These are phyloP conservation scores for Agarophyton chilense DNA, from an alignment of 23 red algal species.

Conservation along the genomic window DNA sequence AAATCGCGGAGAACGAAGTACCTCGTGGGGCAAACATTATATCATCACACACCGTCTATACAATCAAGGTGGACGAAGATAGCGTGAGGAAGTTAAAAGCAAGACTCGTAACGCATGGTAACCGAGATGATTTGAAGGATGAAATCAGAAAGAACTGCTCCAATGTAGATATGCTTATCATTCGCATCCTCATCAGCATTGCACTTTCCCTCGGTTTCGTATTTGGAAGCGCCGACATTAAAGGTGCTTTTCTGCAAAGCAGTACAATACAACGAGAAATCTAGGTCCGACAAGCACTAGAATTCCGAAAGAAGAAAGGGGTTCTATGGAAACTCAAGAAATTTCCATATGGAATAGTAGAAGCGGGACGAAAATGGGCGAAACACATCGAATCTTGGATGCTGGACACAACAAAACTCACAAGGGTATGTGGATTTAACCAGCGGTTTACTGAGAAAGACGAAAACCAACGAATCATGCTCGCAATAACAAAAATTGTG, in stretches of 20 bases:
- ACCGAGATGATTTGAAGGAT: neutral
- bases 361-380: slow-evolving; percentile 51
- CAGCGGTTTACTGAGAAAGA: neutral
- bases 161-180: neutral
- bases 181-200: slow-evolving; percentile 19
- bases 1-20: slow-evolving; percentile 4
- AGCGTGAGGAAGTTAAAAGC: neutral
- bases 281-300: slow-evolving; percentile 18
- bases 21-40: slow-evolving; percentile 21
- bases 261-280: neutral
- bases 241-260: slow-evolving; percentile 19
- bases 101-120: neutral
- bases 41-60: slow-evolving; percentile 32
- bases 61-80: slow-evolving; percentile 10
- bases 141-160: slow-evolving; percentile 5
- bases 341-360: slow-evolving; percentile 23
- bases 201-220: neutral
- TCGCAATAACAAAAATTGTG: slow-evolving; percentile 8
- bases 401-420: neutral
- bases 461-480: neutral
- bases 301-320: neutral
- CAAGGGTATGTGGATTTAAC: neutral
- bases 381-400: slow-evolving; percentile 20
- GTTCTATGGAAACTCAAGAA: slow-evolving; percentile 38
- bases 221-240: neutral